phyloP scores from a whole-genome alignment of 73 alveolate genomes.

The Paramecium biaurelia region DNA sequence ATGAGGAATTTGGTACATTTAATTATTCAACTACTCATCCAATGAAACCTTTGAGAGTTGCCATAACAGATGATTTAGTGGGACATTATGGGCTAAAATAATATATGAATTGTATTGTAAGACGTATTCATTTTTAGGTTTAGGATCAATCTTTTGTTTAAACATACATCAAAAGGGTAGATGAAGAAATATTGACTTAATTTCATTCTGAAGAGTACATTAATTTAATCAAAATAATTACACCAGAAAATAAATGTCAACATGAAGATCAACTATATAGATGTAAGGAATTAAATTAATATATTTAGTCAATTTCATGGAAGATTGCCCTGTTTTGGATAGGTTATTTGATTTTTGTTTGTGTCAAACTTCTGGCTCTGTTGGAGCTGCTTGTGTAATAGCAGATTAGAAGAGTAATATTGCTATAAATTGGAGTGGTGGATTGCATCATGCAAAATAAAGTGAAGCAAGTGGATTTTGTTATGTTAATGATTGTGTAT shows the following conservation, averaged over 20 bases:
- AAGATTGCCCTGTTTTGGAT: conserved; percentile 92
- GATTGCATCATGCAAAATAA: conserved; percentile 98
- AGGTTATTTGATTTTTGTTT: conserved; percentile 91
- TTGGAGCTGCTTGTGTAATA: conserved; percentile 72
- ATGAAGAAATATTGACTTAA: conserved; percentile 55
- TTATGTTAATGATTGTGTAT: conserved; percentile 96
- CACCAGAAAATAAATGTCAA: conserved; percentile 58
- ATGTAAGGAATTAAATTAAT: not conserved
- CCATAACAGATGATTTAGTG: conserved; percentile 28
- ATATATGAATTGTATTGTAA: conserved; percentile 46
- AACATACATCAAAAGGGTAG: conserved; percentile 48
- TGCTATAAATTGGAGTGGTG: conserved; percentile 98
- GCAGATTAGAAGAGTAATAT: conserved; percentile 79
- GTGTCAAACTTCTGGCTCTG: conserved; percentile 86
- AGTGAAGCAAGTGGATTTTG: conserved; percentile 98
- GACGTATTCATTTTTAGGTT: not conserved
- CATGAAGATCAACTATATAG: conserved; percentile 62
- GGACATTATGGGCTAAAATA: conserved; percentile 24
- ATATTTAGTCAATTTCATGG: conserved; percentile 64
- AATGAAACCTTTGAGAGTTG: conserved; percentile 89
- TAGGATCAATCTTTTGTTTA: conserved; percentile 65
- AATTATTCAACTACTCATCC: conserved; percentile 97
- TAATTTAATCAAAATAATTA: conserved; percentile 47
- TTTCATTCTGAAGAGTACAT: conserved; percentile 64
- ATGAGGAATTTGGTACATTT: conserved; percentile 91